Conservation (phyloP, 257 asterid species). For the Plantago major region DNA sequence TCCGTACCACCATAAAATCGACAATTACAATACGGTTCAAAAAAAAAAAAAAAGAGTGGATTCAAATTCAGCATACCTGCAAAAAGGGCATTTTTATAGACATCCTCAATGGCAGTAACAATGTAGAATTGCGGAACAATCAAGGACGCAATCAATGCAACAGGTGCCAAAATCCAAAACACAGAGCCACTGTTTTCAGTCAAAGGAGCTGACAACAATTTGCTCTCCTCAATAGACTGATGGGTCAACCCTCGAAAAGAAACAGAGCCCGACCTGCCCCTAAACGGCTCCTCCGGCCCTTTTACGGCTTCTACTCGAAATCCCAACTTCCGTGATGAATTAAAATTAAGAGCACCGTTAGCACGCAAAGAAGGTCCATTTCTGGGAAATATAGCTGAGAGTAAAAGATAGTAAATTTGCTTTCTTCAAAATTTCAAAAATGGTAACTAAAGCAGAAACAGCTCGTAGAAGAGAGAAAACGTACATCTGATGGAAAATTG, state of each 20-base stretch:
- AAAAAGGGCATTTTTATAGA: constrained; percentile 50
- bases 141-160: constrained; percentile 62
- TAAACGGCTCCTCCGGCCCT: constrained; percentile 58
- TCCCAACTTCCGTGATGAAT: constrained; percentile 31
- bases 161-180: constrained; percentile 79
- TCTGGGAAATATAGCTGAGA: constrained; percentile 30
- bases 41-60: too few species aligned
- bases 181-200: constrained; percentile 58
- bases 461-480: constrained; percentile 2
- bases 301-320: constrained; percentile 34
- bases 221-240: constrained; percentile 68
- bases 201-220: constrained; percentile 64
- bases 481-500: constrained; percentile 41
- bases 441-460: constrained; percentile 2
- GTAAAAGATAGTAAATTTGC: not conserved
- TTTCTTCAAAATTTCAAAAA: not conserved
- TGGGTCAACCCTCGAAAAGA: constrained; percentile 70
- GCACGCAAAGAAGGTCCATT: constrained; percentile 26
- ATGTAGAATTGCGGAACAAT: constrained; percentile 64
- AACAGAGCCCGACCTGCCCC: constrained; percentile 80
- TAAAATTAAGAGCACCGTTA: constrained; percentile 29
- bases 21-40: not conserved
- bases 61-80: constrained; percentile 41
- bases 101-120: constrained; percentile 47
- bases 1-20: not conserved